Percentiles rank a stretch among this genome's conserved stretches.
These are phyloP conservation scores for Kodamaea hsintzibuensis DNA, from an alignment of 805 yeast species.

Conservation along the genomic window DNA sequence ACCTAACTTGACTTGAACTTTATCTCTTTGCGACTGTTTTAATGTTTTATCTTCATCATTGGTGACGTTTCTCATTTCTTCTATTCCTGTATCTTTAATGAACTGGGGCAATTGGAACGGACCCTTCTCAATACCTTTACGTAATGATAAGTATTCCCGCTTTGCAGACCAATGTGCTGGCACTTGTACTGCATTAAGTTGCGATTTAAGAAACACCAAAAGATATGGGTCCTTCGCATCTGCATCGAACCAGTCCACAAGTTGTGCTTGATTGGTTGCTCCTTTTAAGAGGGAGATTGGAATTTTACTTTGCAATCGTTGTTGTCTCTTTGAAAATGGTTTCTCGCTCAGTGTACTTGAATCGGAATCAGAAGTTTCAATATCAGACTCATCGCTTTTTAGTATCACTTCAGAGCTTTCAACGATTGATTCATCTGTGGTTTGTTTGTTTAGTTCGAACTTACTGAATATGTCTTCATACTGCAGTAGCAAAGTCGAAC, in stretches of 20 bases:
- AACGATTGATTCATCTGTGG: neutral
- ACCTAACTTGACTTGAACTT: conserved; percentile 89
- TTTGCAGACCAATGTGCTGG: conserved; percentile 86
- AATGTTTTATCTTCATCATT: conserved; percentile 55
- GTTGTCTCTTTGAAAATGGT: conserved; percentile 49
- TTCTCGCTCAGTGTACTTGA: conserved; percentile 5
- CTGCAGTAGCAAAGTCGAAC: neutral
- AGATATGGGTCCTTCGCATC: conserved; percentile 80
- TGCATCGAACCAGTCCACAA: conserved; percentile 84
- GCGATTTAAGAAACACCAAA: conserved; percentile 61
- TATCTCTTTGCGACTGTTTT: conserved; percentile 74
- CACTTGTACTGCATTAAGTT: conserved; percentile 68
- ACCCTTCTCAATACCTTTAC: conserved; percentile 63
- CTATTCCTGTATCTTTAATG: conserved; percentile 80
- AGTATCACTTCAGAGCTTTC: neutral
- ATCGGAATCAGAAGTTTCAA: conserved; percentile 20
- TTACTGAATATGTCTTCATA: neutral
- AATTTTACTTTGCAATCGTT: conserved; percentile 53
- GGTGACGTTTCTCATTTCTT: conserved; percentile 69
- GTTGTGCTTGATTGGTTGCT: conserved; percentile 59
- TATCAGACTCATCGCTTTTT: conserved; percentile 16
- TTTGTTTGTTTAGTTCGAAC: conserved; percentile 7
- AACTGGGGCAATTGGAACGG: conserved; percentile 79
- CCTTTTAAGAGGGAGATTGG: conserved; percentile 71
- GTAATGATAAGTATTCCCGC: conserved; percentile 67